phyloP scores from a whole-genome alignment of 768 basidiomycete genomes.

The Trametopsis cervina region DNA sequence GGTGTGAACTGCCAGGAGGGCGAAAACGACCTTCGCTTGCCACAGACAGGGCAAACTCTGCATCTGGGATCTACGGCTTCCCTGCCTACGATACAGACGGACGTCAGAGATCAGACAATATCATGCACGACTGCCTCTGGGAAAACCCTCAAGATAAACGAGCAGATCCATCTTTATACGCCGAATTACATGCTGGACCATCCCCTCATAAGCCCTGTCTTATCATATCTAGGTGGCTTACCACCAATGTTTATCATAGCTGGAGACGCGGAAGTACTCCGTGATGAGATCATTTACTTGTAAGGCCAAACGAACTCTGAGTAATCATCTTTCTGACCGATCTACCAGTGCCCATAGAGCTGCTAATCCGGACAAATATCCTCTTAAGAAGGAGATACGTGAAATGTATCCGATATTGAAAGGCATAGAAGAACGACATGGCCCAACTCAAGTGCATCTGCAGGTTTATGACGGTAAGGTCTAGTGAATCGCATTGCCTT shows the following conservation, averaged over 20 bases:
- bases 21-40: conserved; percentile 15
- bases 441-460: conserved; percentile 80
- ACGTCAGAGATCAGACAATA: conserved; percentile 37
- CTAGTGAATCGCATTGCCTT: conserved; percentile 8
- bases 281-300: conserved; percentile 90
- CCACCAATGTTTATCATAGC: conserved; percentile 82
- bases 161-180: conserved; percentile 84
- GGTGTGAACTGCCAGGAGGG: not conserved
- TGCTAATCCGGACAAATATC: conserved; percentile 69
- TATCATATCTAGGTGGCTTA: conserved; percentile 83
- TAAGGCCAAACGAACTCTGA: conserved; percentile 28
- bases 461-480: conserved; percentile 84
- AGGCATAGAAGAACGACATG: conserved; percentile 44
- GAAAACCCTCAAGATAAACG: conserved; percentile 44
- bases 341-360: conserved; percentile 90
- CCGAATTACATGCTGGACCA: conserved; percentile 72
- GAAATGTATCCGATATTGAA: conserved; percentile 50
- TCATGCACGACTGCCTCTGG: conserved; percentile 39
- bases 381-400: conserved; percentile 36
- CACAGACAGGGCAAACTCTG: conserved; percentile 26
- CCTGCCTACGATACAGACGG: conserved; percentile 30
- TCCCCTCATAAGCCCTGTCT: conserved; percentile 76
- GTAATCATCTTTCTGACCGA: too few species aligned
- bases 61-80: conserved; percentile 44
- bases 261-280: conserved; percentile 84